These are phyloP conservation scores for Leccinum imitatum DNA, from an alignment of 768 basidiomycete genomes.

Conservation along the genomic window DNA sequence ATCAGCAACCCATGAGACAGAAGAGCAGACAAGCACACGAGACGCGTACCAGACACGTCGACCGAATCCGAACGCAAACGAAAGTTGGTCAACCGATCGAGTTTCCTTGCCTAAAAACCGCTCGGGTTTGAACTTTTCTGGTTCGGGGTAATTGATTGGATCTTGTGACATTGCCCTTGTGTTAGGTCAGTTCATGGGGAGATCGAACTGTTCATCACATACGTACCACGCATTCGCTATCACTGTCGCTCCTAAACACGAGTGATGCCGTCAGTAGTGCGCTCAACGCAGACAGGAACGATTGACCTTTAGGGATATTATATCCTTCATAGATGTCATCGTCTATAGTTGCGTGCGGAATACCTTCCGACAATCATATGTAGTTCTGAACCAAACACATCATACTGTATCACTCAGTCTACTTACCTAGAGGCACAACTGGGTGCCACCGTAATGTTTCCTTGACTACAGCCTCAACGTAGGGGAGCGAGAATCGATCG, in stretches of 20 bases:
- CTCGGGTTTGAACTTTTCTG: constrained; percentile 39
- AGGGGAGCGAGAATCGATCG: constrained; percentile 21
- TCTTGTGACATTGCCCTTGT: constrained; percentile 37
- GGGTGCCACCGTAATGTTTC: constrained; percentile 30
- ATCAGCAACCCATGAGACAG: neutral
- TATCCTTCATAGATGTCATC: constrained; percentile 46
- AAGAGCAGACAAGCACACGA: no score
- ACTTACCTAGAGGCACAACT: constrained; percentile 12
- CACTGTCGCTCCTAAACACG: constrained; percentile 20
- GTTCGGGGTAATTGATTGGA: constrained; percentile 37
- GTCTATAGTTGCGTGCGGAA: constrained; percentile 34
- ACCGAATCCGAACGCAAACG: constrained; percentile 39
- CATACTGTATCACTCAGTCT: neutral
- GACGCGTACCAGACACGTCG: constrained; percentile 33
- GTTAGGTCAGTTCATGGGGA: neutral
- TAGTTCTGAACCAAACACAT: neutral
- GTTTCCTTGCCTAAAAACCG: constrained; percentile 27
- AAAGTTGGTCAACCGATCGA: constrained; percentile 10
- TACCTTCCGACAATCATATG: constrained; percentile 13
- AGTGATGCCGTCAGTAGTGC: neutral
- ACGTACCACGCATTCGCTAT: constrained; percentile 21
- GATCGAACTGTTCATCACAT: neutral
- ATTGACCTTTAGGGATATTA: constrained; percentile 50
- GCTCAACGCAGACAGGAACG: neutral
- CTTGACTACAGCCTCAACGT: constrained; percentile 21